Conservation (phyloP, 2,329 filamentous ascomycete genomes). For the Fusarium transvaalense region DNA sequence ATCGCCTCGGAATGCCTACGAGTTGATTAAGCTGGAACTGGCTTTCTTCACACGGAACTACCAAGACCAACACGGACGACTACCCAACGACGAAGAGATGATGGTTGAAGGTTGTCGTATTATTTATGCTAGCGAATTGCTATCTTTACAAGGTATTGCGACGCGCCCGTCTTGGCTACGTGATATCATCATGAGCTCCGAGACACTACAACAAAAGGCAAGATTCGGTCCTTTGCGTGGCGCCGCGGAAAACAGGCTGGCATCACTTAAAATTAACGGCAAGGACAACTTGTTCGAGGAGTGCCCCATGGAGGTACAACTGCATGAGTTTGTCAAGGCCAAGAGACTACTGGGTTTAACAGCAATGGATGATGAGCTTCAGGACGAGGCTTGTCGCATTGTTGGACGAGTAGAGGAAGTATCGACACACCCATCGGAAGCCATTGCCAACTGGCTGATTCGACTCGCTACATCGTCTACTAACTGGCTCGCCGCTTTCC, state of each 20-base stretch:
- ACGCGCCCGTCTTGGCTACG: constrained; percentile 66
- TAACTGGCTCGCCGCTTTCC: constrained; percentile 68
- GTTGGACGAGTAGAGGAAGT: constrained; percentile 68
- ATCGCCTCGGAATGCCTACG: constrained; percentile 69
- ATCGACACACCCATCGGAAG: constrained; percentile 62
- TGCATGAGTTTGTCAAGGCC: constrained; percentile 66
- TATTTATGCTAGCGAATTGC: constrained; percentile 66
- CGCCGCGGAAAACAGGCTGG: constrained; percentile 61
- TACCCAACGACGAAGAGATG: constrained; percentile 65
- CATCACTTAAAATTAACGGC: constrained; percentile 67
- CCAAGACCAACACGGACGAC: constrained; percentile 55
- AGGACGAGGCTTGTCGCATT: constrained; percentile 69
- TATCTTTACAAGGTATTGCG: constrained; percentile 56
- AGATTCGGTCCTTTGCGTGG: constrained; percentile 62
- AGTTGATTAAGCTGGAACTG: constrained; percentile 70
- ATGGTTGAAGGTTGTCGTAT: constrained; percentile 71
- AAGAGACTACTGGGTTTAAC: constrained; percentile 68
- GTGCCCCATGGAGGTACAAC: constrained; percentile 67
- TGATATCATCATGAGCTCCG: constrained; percentile 67
- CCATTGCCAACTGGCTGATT: constrained; percentile 68
- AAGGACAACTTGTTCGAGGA: constrained; percentile 69
- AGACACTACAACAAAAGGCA: constrained; percentile 58
- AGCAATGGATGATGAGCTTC: constrained; percentile 70
- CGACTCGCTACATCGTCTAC: constrained; percentile 64
- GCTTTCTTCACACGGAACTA: constrained; percentile 64